Evolutionary conservation across 1,284 basidiomycete species (phyloP), one percentile per base, ranked within the genome.

Genomic region (Heterobasidion parviporum): DNA sequence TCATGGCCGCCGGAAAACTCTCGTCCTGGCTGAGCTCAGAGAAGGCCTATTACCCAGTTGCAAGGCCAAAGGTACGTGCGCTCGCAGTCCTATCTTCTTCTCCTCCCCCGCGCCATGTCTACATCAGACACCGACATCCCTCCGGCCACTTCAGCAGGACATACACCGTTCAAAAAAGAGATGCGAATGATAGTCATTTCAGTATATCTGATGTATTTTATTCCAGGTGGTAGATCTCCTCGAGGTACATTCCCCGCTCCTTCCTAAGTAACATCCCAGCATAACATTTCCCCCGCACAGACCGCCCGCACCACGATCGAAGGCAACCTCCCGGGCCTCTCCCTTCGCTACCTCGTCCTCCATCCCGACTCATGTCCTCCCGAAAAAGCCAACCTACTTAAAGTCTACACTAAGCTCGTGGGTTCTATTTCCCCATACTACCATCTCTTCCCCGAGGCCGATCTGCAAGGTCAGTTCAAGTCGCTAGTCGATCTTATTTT

Each of bases 1-100:
- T 32, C 15, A 18, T 15, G 18, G 53, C 53, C 9, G 33, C 45
- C 16, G 45, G 41, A n/a, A 54, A 49, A 18, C 15, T 54, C 7
- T n/a, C 45, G 36, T 15, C 10, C 8, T 54, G 53, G 53, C 35
- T 48, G n/a, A 38, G 36, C n/a, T 48, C 46, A 20, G 45, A 48
- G 47, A 54, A 54, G 35, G 53, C 53, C 12, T 54, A 54, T n/a
- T 54, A 54, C 15, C 16, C 44, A 10, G 45, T 45, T 14, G 53
- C 53, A n/a, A 33, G 53, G 35, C 53, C 53, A 36, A 54, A 54
- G 46, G 53, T 54, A 45, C 26, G 52, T n/a, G 14, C 26, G n/a
- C 20, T 20, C 44, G 38, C 36, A 35, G 18, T 41, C 44, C 34
- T 18, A 34, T 54, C 51, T 32, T n/a, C 10, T 15, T 18, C 35